Percentiles rank a stretch among this genome's conserved stretches.
Conservation (phyloP, 495 filamentous ascomycete species). For the Daldinia decipiens region DNA sequence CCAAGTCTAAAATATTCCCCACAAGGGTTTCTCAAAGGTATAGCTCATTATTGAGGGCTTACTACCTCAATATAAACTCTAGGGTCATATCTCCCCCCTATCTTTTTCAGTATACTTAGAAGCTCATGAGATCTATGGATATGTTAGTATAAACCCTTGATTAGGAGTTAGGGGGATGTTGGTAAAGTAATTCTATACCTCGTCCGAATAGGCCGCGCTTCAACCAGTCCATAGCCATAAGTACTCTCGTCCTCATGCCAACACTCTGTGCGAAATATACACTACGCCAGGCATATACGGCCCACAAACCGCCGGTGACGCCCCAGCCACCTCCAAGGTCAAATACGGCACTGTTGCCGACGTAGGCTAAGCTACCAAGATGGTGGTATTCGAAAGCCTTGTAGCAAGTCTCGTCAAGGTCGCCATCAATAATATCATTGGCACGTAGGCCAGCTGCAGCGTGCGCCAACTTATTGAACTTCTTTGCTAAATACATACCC, state of each 20-base stretch:
- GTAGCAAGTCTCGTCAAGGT: slow-evolving; percentile 91
- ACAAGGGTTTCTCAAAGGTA: neutral
- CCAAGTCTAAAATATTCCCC: neutral
- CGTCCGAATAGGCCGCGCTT: slow-evolving; percentile 95
- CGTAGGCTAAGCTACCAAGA: slow-evolving; percentile 90
- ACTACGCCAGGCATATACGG: slow-evolving; percentile 95
- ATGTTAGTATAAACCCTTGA: slow-evolving; percentile 38
- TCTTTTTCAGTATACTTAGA: slow-evolving; percentile 49
- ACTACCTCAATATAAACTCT: neutral
- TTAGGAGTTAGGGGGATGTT: neutral
- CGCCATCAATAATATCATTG: slow-evolving; percentile 87
- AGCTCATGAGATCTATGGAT: slow-evolving; percentile 72
- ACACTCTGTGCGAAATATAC: slow-evolving; percentile 99
- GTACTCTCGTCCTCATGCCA: slow-evolving; percentile 84
- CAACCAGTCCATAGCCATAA: slow-evolving; percentile 98
- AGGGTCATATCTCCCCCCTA: neutral
- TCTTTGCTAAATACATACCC: slow-evolving; percentile 90
- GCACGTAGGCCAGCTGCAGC: slow-evolving; percentile 77
- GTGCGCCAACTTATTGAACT: slow-evolving; percentile 91
- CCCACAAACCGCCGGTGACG: slow-evolving; percentile 85
- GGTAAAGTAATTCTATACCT: slow-evolving; percentile 66
- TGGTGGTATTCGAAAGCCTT: slow-evolving; percentile 97
- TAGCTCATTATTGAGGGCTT: neutral
- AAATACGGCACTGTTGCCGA: slow-evolving; percentile 96
- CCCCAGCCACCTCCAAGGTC: slow-evolving; percentile 79